Percentiles rank a stretch among this genome's conserved stretches.
Evolutionary conservation across 306 rosid genomes (phyloP).

Genomic region (Pachyrhizus erosus): DNA sequence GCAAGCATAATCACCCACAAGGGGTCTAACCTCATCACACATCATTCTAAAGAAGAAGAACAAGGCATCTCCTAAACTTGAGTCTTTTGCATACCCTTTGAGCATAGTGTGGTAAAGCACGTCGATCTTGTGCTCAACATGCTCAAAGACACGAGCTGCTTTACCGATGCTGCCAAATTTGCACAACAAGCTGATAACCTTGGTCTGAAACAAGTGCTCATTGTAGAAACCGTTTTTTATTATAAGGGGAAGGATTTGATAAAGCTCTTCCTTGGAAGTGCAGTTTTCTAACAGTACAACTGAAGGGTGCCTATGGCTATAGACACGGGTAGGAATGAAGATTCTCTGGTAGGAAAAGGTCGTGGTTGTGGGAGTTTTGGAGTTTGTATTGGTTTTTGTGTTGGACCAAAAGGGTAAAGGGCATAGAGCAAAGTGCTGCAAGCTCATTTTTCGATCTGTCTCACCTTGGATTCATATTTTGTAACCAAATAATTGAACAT

Average conservation of each 20-base stretch:
- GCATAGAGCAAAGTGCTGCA: slow-evolving; percentile 43
- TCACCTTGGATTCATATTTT: not conserved
- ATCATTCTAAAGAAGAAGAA: slow-evolving; percentile 65
- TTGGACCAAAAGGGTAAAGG: slow-evolving; percentile 30
- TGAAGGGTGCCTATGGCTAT: slow-evolving; percentile 74
- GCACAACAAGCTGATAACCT: slow-evolving; percentile 80
- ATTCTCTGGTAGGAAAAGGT: slow-evolving; percentile 57
- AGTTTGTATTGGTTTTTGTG: not conserved
- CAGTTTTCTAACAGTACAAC: slow-evolving; percentile 78
- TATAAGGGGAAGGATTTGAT: slow-evolving; percentile 71
- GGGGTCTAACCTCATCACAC: slow-evolving; percentile 65
- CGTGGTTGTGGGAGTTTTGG: slow-evolving; percentile 45
- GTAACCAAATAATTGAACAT: not conserved
- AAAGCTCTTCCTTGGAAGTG: slow-evolving; percentile 70
- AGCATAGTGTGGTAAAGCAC: slow-evolving; percentile 84
- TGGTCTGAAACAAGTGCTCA: slow-evolving; percentile 80
- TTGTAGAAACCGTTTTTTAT: slow-evolving; percentile 73
- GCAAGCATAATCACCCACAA: slow-evolving; percentile 79
- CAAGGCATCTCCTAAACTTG: slow-evolving; percentile 54
- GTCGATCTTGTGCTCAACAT: slow-evolving; percentile 62
- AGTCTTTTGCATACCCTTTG: slow-evolving; percentile 80
- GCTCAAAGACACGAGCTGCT: slow-evolving; percentile 74
- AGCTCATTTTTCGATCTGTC: slow-evolving; percentile 51
- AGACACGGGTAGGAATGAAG: slow-evolving; percentile 74
- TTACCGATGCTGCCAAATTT: slow-evolving; percentile 65